These are phyloP conservation scores for Capsicum rhomboideum DNA, from an alignment of 257 asterid species.

Conservation along the genomic window DNA sequence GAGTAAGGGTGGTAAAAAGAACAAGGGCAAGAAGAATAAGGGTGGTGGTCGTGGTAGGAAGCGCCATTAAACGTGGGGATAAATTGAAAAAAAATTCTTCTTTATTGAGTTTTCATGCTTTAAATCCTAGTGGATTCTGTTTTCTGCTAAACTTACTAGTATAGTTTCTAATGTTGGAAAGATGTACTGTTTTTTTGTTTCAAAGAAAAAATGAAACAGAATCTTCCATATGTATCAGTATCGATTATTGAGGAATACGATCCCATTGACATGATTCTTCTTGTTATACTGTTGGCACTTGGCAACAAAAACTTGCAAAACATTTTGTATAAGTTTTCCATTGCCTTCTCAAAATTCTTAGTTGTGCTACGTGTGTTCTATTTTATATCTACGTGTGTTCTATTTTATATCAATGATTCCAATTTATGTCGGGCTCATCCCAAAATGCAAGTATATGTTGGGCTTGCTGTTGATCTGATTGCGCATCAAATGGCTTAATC, in stretches of 20 bases:
- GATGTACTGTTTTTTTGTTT: neutral
- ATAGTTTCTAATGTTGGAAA: neutral
- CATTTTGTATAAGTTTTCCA: no score
- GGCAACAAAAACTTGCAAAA: no score
- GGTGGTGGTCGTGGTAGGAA: constrained; percentile 45
- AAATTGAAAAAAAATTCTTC: neutral
- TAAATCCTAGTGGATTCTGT: neutral
- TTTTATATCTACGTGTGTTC: no score
- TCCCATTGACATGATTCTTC: no score
- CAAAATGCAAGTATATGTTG: constrained; percentile 70
- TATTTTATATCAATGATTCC: no score
- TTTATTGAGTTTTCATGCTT: neutral
- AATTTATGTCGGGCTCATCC: constrained; percentile 47
- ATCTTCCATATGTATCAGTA: neutral
- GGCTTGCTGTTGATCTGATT: constrained; percentile 83
- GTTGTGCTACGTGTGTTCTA: no score
- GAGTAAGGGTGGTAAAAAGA: constrained; percentile 48
- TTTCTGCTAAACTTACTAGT: neutral
- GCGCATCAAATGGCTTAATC: constrained; percentile 69
- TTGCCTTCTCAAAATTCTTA: no score
- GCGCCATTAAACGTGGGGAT: constrained; percentile 25
- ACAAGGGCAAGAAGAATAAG: constrained; percentile 37
- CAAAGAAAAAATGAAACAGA: neutral
- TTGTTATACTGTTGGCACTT: no score
- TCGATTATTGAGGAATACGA: no score